These are phyloP conservation scores for Theileria sp. DNA, from an alignment of 169 alveolate genomes.

Conservation along the genomic window DNA sequence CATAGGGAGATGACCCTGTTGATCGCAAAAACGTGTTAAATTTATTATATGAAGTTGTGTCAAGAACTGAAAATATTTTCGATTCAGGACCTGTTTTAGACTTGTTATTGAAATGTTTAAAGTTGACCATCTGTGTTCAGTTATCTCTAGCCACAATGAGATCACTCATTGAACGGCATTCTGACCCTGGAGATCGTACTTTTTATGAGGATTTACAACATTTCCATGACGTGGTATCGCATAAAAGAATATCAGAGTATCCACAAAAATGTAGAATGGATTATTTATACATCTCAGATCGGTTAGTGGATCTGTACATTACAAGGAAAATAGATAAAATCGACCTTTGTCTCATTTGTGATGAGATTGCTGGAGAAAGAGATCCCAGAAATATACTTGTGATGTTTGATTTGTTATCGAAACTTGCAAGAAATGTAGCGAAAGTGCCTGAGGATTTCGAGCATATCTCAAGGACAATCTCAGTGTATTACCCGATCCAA, in stretches of 20 bases:
- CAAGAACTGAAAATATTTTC: conserved; percentile 54
- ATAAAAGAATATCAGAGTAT: conserved; percentile 31
- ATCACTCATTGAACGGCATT: conserved; percentile 48
- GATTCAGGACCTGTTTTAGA: conserved; percentile 12
- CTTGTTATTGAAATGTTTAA: conserved; percentile 27
- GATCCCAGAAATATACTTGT: conserved; percentile 58
- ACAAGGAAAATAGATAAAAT: neutral
- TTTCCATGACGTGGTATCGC: conserved; percentile 2
- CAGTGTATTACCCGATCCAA: conserved; percentile 58
- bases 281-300: conserved; percentile 41
- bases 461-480: conserved; percentile 20
- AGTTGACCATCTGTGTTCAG: conserved; percentile 40
- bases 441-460: conserved; percentile 27
- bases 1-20: conserved; percentile 49
- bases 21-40: conserved; percentile 21
- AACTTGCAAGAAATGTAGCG: conserved; percentile 15
- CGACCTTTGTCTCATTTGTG: conserved; percentile 19
- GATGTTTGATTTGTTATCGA: conserved; percentile 42
- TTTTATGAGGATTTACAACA: neutral
- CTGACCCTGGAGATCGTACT: neutral
- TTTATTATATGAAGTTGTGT: conserved; percentile 31
- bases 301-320: conserved; percentile 18
- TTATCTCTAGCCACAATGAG: conserved; percentile 15
- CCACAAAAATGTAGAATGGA: conserved; percentile 56
- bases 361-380: conserved; percentile 48